Conservation (phyloP, 805 yeast species). For the Metschnikowia borealis region DNA sequence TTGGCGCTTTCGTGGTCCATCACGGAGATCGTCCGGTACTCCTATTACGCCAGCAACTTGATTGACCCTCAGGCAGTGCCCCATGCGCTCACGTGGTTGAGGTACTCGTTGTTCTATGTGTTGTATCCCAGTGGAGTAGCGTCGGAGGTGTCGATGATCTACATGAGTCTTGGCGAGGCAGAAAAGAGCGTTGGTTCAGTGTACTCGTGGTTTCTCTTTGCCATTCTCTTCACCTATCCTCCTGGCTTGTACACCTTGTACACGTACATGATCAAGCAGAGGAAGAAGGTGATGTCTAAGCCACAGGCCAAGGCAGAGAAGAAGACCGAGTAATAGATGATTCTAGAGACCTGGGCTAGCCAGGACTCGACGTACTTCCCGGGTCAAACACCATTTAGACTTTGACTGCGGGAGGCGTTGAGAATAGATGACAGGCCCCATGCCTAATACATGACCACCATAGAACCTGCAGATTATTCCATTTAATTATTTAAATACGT, state of each 20-base stretch:
- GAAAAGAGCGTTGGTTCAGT: slow-evolving; percentile 42
- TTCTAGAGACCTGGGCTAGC: background rate
- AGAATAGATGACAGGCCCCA: background rate
- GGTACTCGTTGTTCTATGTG: slow-evolving; percentile 79
- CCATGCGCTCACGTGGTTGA: slow-evolving; percentile 54
- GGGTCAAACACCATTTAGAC: background rate
- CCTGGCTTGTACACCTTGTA: slow-evolving; percentile 87
- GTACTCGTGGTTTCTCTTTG: slow-evolving; percentile 54
- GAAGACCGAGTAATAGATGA: slow-evolving; percentile 10
- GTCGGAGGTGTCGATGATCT: slow-evolving; percentile 70
- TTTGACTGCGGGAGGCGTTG: background rate
- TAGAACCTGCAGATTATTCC: background rate
- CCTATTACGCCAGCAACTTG: slow-evolving; percentile 75
- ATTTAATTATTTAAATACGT: no score
- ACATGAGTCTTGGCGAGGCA: slow-evolving; percentile 71
- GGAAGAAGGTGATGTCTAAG: slow-evolving; percentile 65
- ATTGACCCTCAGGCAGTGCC: slow-evolving; percentile 52
- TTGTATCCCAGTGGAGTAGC: slow-evolving; percentile 92
- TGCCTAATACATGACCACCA: background rate
- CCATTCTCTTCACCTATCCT: slow-evolving; percentile 60
- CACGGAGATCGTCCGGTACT: slow-evolving; percentile 88
- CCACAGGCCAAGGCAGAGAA: slow-evolving; percentile 10
- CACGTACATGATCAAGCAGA: slow-evolving; percentile 84
- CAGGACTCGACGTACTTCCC: background rate
- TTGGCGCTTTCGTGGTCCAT: slow-evolving; percentile 84